Conservation (phyloP, 768 basidiomycete species). For the Auricularia heimuer region DNA sequence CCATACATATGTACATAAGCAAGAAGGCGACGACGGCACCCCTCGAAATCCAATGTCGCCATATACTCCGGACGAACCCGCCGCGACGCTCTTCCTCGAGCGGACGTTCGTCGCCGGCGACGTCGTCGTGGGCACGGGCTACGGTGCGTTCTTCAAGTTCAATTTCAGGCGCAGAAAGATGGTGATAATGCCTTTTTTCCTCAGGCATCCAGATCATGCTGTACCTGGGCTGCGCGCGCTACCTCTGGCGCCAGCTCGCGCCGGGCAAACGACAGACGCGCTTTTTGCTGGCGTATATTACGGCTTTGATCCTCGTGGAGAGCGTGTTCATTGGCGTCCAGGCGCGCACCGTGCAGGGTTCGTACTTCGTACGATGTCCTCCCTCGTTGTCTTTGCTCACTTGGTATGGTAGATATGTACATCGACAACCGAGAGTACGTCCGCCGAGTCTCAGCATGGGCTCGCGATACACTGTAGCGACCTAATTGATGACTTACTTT, state of each 20-base stretch:
- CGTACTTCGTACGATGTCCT: neutral
- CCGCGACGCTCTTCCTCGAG: constrained; percentile 27
- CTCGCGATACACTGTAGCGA: no score
- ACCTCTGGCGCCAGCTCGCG: constrained; percentile 28
- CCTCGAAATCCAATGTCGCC: neutral
- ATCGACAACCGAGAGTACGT: constrained; percentile 17
- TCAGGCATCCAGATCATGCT: constrained; percentile 26
- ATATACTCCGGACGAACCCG: constrained; percentile 25
- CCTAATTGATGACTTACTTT: no score
- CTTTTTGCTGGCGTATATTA: constrained; percentile 31
- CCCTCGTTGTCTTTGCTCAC: neutral
- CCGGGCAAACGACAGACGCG: constrained; percentile 17
- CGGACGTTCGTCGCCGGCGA: constrained; percentile 33
- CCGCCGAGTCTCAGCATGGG: neutral
- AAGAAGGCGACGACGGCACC: no score
- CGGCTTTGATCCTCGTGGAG: constrained; percentile 27
- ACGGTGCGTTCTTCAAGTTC: constrained; percentile 18
- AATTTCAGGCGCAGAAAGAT: no score
- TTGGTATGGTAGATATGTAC: neutral
- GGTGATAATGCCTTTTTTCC: no score
- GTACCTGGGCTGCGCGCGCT: constrained; percentile 26
- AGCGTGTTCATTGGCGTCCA: constrained; percentile 31
- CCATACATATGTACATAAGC: no score
- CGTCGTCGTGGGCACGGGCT: constrained; percentile 31
- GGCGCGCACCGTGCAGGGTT: constrained; percentile 20